These are phyloP conservation scores for Martiniozyma abietophila DNA, from an alignment of 805 yeast species.

Conservation along the genomic window DNA sequence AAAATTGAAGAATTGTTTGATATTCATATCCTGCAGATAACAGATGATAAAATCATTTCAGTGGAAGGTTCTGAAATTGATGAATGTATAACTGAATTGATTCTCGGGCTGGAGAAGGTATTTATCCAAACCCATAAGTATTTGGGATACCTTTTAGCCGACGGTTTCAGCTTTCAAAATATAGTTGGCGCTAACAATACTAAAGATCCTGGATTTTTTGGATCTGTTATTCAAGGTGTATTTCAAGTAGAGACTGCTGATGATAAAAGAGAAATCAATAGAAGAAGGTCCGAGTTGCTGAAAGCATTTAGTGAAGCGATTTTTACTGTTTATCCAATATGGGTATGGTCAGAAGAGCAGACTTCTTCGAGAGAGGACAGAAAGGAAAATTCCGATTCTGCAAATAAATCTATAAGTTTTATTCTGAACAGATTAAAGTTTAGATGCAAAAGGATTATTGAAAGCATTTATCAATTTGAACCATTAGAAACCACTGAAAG, in stretches of 20 bases:
- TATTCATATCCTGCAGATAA: too few relatives aligned
- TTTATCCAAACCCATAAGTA: constrained; percentile 50
- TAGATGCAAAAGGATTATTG: constrained; percentile 57
- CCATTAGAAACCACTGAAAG: constrained; percentile 66
- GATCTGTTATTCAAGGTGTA: constrained; percentile 68
- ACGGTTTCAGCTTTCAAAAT: too few relatives aligned
- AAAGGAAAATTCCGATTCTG: not conserved
- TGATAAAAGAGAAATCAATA: constrained; percentile 39
- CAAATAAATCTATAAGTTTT: constrained; percentile 30
- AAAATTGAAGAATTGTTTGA: constrained; percentile 22
- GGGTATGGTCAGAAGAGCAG: constrained; percentile 32
- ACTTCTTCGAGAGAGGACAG: not conserved
- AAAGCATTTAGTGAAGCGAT: constrained; percentile 56
- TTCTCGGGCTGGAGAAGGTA: constrained; percentile 59
- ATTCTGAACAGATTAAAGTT: constrained; percentile 57
- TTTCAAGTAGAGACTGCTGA: constrained; percentile 62
- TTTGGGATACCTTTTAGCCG: constrained; percentile 18
- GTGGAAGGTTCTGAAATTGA: constrained; percentile 17
- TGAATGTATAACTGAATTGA: constrained; percentile 35
- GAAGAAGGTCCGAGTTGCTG: constrained; percentile 47
- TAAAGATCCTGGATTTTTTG: constrained; percentile 39
- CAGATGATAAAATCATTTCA: not conserved
- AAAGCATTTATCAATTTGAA: constrained; percentile 55
- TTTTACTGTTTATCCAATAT: constrained; percentile 46
- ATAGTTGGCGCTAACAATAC: constrained; percentile 7